Evolutionary conservation across 306 rosid species (phyloP).

Genomic region (Medicago ruthenica): DNA sequence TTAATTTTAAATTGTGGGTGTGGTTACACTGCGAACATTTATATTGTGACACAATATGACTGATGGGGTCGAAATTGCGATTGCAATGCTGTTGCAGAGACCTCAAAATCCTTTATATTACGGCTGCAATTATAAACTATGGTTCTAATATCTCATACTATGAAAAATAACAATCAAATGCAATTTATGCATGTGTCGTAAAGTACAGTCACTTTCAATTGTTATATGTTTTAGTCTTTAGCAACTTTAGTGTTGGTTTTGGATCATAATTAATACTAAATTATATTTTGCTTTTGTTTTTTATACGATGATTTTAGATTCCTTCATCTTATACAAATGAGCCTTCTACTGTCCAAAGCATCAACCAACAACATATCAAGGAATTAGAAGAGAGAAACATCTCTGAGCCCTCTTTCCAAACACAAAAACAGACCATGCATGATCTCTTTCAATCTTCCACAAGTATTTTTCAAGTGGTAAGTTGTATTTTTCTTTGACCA

Average conservation of each 20-base stretch:
- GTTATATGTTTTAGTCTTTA: too few species aligned
- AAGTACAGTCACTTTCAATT: not conserved
- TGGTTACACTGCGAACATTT: too few species aligned
- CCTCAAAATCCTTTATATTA: not conserved
- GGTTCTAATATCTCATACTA: not conserved
- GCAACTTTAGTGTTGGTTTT: too few species aligned
- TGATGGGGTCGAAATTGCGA: not conserved
- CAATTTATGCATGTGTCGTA: not conserved
- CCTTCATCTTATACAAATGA: constrained; percentile 63
- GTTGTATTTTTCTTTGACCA: not conserved
- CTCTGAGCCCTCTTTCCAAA: constrained; percentile 64
- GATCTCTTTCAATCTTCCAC: constrained; percentile 55
- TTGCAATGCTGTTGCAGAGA: not conserved
- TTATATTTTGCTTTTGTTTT: not conserved
- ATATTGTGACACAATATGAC: not conserved
- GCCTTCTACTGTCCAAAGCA: constrained; percentile 49
- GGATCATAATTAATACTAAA: constrained; percentile 25
- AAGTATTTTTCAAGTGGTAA: constrained; percentile 58
- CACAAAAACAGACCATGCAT: constrained; percentile 48
- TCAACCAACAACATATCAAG: constrained; percentile 43
- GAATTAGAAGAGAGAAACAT: constrained; percentile 44
- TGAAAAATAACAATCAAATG: not conserved
- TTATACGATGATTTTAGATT: constrained; percentile 50
- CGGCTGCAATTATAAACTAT: not conserved
- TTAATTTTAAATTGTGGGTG: too few species aligned